Conservation (phyloP, 2,329 filamentous ascomycete genomes). For the Penicillium sp. region DNA sequence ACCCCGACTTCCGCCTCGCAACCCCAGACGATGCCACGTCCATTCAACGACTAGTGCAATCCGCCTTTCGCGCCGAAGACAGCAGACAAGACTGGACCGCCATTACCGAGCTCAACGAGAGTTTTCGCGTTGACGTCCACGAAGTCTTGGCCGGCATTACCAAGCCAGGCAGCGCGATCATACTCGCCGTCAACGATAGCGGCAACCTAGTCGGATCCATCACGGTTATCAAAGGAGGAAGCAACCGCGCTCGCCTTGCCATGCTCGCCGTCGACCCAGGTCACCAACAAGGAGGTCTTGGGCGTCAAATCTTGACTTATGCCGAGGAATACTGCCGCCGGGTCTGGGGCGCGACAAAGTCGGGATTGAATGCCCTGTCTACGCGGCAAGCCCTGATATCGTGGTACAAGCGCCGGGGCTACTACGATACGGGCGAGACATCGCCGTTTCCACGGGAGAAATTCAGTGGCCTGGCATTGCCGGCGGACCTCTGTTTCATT, state of each 20-base stretch:
- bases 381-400: slow-evolving; percentile 27
- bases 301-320: slow-evolving; percentile 26
- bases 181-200: slow-evolving; percentile 19
- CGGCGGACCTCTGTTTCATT: slow-evolving; percentile 28
- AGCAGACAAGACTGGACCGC: slow-evolving; percentile 38
- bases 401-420: slow-evolving; percentile 34
- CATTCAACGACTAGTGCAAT: slow-evolving; percentile 40
- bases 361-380: slow-evolving; percentile 29
- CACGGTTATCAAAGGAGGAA: slow-evolving; percentile 17
- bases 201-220: slow-evolving; percentile 21
- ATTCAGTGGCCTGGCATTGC: slow-evolving; percentile 16
- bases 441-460: slow-evolving; percentile 22
- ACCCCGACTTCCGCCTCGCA: slow-evolving; percentile 41
- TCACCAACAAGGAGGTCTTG: slow-evolving; percentile 25
- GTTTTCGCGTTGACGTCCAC: slow-evolving; percentile 24
- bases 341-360: slow-evolving; percentile 19
- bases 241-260: slow-evolving; percentile 19
- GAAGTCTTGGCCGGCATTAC: slow-evolving; percentile 28
- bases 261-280: slow-evolving; percentile 26
- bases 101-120: slow-evolving; percentile 29
- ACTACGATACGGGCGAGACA: slow-evolving; percentile 23
- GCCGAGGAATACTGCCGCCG: slow-evolving; percentile 29
- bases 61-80: slow-evolving; percentile 44
- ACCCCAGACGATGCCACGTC: slow-evolving; percentile 36
- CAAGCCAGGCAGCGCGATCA: slow-evolving; percentile 26